Conservation (phyloP, 2,329 filamentous ascomycete species). For the Cercospora zeae-maydis region DNA sequence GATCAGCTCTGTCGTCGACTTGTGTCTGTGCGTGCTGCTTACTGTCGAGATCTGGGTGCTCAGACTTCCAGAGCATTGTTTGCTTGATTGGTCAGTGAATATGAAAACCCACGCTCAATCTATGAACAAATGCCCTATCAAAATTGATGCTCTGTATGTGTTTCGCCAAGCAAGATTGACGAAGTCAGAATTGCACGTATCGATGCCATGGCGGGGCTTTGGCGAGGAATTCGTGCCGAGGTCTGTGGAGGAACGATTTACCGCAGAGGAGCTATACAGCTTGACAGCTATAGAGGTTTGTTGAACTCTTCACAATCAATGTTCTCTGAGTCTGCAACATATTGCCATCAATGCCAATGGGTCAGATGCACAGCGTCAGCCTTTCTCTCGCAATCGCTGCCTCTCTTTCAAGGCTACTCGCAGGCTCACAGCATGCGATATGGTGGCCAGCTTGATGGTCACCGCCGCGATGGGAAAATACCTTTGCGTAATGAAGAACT, state of each 20-base stretch:
- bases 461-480: not conserved
- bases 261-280: not conserved
- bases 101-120: too few species aligned
- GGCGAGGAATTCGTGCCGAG: slow-evolving; percentile 1
- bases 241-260: not conserved
- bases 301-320: too few species aligned
- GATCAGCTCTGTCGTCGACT: not conserved
- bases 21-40: slow-evolving; percentile 2
- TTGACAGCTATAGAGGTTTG: too few species aligned
- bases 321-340: too few species aligned
- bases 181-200: not conserved
- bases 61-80: slow-evolving; percentile 34
- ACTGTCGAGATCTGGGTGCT: slow-evolving; percentile 45
- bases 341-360: too few species aligned
- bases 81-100: not conserved
- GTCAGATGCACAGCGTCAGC: too few species aligned
- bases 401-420: not conserved
- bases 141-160: not conserved
- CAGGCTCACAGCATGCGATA: not conserved
- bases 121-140: not conserved
- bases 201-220: not conserved
- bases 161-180: not conserved
- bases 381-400: too few species aligned
- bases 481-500: not conserved
- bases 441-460: too few species aligned